Evolutionary conservation across 1,139 yeast genomes (phyloP), one percentile per base, ranked within the genome.

Genomic region (Suhomyces atakaporum): DNA sequence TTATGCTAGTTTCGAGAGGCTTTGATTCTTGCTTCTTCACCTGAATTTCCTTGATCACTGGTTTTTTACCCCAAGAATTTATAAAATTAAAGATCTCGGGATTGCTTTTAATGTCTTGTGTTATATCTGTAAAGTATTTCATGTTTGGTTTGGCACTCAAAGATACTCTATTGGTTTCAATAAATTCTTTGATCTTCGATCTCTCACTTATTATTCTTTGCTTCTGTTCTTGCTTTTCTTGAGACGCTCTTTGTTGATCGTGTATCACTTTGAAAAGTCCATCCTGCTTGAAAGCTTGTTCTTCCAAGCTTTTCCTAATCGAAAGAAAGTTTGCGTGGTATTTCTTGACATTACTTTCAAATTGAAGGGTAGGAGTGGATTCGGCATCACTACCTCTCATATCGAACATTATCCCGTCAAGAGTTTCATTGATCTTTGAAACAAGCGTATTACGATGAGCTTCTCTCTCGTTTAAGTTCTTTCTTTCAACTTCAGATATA

Each of bases 361-460:
- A 39, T 12, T 29, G 34, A 9, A 35, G 8, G 3, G 42, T 39
- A 2, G 42, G 42, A 2, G 39, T 32, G 9, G 38, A 35, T 13
- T 47, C 39, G 14, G 62, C 41, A 39, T 41, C 50, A 20, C 42
- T 43, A 5, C 42, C 46, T 28, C 46, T 36, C 47, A 46, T 46
- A 20, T 46, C 50, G 11, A 35, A 33, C 31, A 46, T 43, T 7
- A 46, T 38, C 7, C 36, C 34, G 28, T 69, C 75, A 15, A 63
- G 54, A 4, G 64, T 52, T 25, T 54, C 55, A 46, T 70, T 69
- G 25, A 69, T 60, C 20, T 43, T 49, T 16, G 53, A 50, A 15
- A 70, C 58, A 24, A 66, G 37, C n/a, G 50, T 47, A 44, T 69
- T 67, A 27, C 73, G 49, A 26, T 46, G 40, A 27, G 42, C 42